These are phyloP conservation scores for Cladobotryum protrusum DNA, from an alignment of 2,329 filamentous ascomycete genomes.

Conservation along the genomic window DNA sequence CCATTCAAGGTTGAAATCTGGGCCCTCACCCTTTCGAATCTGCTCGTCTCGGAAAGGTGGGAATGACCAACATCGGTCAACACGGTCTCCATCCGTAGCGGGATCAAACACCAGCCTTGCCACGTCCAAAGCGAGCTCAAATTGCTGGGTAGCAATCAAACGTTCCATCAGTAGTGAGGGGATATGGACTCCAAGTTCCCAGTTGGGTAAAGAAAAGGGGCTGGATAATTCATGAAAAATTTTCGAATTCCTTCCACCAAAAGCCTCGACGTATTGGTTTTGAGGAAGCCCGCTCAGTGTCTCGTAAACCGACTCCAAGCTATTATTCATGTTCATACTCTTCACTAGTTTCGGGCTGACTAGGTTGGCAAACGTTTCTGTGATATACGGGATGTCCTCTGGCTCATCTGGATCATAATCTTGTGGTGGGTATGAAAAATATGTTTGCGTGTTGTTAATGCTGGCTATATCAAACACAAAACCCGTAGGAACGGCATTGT, in stretches of 20 bases:
- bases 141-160: background rate
- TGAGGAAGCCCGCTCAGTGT: background rate
- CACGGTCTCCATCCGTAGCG: background rate
- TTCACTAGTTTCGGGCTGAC: background rate
- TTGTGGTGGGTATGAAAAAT: background rate
- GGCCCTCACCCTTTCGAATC: background rate
- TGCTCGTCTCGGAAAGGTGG: conserved; percentile 4
- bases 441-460: background rate
- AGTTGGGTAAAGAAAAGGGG: conserved; percentile 3
- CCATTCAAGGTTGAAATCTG: background rate
- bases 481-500: background rate
- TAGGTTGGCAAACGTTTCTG: background rate
- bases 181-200: conserved; percentile 4
- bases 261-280: background rate
- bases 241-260: background rate
- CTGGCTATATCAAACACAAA: background rate
- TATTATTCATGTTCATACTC: background rate
- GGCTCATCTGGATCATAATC: background rate
- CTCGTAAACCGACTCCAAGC: background rate
- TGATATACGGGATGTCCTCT: background rate
- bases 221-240: background rate
- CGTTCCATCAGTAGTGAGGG: background rate
- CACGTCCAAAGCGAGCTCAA: conserved; percentile 2
- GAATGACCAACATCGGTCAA: conserved; percentile 1
- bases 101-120: conserved; percentile 3